A percentile compares a stretch with the other conserved stretches of the same genome.
These are phyloP conservation scores for Candida sonorensis DNA, from an alignment of 805 yeast species.

Conservation along the genomic window DNA sequence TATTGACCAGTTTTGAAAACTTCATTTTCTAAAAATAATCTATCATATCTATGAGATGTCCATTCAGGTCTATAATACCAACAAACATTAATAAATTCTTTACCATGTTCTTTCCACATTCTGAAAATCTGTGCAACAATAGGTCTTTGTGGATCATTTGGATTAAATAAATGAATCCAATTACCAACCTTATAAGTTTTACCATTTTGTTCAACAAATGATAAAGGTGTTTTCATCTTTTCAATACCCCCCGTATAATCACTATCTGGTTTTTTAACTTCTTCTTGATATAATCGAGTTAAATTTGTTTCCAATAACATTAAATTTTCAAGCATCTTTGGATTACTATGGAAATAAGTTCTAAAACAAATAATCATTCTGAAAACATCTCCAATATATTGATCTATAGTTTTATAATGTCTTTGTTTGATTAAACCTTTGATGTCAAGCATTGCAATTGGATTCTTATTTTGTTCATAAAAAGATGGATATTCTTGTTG, in stretches of 20 bases:
- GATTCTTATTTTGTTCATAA: constrained; percentile 46
- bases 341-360: constrained; percentile 51
- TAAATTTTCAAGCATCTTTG: constrained; percentile 57
- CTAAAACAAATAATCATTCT: constrained; percentile 71
- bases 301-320: constrained; percentile 55
- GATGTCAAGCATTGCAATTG: constrained; percentile 66
- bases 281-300: constrained; percentile 51
- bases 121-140: constrained; percentile 91
- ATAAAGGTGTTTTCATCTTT: constrained; percentile 51
- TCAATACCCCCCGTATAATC: constrained; percentile 58
- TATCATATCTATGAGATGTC: constrained; percentile 88
- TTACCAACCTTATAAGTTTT: constrained; percentile 81
- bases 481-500: constrained; percentile 47
- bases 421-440: constrained; percentile 80
- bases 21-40: constrained; percentile 87
- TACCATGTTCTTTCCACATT: constrained; percentile 84
- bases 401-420: constrained; percentile 68
- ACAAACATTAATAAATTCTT: constrained; percentile 86
- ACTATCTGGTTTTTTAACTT: constrained; percentile 74
- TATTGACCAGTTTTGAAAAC: constrained; percentile 96
- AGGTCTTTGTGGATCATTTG: constrained; percentile 84
- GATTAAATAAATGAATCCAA: constrained; percentile 86
- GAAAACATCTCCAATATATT: constrained; percentile 70
- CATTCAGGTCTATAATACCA: constrained; percentile 98
- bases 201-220: constrained; percentile 75